These are phyloP conservation scores for Primulina tabacum DNA, from an alignment of 257 asterid genomes.

Conservation along the genomic window DNA sequence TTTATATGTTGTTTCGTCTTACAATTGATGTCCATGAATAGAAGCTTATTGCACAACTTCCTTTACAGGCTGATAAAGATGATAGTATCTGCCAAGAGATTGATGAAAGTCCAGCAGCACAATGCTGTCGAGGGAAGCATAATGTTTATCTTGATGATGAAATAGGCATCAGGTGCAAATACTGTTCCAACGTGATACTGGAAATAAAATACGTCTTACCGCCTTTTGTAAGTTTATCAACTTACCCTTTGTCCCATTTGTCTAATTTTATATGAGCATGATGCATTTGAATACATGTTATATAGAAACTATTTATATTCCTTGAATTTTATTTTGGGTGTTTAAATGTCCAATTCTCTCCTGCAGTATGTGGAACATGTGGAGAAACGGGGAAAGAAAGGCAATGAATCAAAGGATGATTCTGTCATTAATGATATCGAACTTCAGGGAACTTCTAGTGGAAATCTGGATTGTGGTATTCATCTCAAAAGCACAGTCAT, in stretches of 20 bases:
- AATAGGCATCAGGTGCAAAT: slow-evolving; percentile 53
- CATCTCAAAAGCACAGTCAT: slow-evolving; percentile 42
- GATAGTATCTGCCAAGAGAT: slow-evolving; percentile 6
- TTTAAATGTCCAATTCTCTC: not conserved
- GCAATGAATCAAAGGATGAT: not conserved
- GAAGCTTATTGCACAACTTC: not conserved
- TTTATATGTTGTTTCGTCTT: not conserved
- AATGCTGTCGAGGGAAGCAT: slow-evolving; percentile 49
- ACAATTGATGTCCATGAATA: too few species aligned
- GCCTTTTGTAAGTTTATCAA: slow-evolving; percentile 42
- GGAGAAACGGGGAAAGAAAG: slow-evolving; percentile 16
- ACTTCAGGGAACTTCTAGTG: slow-evolving; percentile 11
- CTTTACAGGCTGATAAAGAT: slow-evolving; percentile 32
- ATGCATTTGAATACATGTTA: not conserved
- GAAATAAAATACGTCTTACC: slow-evolving; percentile 63
- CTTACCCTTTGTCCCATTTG: not conserved
- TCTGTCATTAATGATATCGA: slow-evolving; percentile 14
- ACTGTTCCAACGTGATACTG: slow-evolving; percentile 39
- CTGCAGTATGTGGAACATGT: slow-evolving; percentile 35
- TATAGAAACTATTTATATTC: too few species aligned
- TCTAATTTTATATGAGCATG: not conserved
- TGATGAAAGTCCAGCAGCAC: slow-evolving; percentile 23
- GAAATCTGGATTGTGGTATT: not conserved
- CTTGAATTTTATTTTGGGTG: not conserved
- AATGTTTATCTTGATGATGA: slow-evolving; percentile 49